Evolutionary conservation across 305 asterid genomes (phyloP).

Genomic region (Fraxinus floribunda): DNA sequence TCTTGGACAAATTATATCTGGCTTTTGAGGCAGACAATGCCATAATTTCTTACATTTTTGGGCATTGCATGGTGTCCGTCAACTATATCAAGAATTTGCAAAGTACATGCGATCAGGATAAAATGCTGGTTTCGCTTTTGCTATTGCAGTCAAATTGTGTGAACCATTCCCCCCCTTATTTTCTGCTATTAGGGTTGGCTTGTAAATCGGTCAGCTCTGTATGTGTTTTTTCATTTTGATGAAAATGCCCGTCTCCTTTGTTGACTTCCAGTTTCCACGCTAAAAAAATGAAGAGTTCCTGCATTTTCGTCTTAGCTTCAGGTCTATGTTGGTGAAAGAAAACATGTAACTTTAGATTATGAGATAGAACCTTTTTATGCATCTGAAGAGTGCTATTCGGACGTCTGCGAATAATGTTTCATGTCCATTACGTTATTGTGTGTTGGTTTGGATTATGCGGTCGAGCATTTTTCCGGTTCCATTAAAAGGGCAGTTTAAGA

Average conservation of each 20-base stretch:
- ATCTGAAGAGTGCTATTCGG: background rate
- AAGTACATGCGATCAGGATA: background rate
- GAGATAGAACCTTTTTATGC: background rate
- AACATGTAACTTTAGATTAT: background rate
- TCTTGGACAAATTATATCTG: background rate
- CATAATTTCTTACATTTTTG: background rate
- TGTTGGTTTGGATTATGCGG: background rate
- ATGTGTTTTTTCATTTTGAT: background rate
- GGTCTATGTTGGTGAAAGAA: background rate
- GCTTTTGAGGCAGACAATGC: background rate
- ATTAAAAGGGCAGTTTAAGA: background rate
- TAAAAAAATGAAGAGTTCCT: background rate
- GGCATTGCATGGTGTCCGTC: slow-evolving; percentile 1
- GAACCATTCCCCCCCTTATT: background rate
- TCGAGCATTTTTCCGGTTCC: background rate
- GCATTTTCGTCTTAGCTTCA: background rate
- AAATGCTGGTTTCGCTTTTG: background rate
- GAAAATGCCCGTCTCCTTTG: background rate
- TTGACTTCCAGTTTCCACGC: background rate
- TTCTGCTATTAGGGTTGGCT: background rate
- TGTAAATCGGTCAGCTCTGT: background rate
- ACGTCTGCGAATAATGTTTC: background rate
- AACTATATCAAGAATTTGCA: background rate
- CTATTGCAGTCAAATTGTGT: background rate
- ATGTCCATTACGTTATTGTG: background rate